These are phyloP conservation scores for Salix viminalis DNA, from an alignment of 345 rosid genomes.

Conservation along the genomic window DNA sequence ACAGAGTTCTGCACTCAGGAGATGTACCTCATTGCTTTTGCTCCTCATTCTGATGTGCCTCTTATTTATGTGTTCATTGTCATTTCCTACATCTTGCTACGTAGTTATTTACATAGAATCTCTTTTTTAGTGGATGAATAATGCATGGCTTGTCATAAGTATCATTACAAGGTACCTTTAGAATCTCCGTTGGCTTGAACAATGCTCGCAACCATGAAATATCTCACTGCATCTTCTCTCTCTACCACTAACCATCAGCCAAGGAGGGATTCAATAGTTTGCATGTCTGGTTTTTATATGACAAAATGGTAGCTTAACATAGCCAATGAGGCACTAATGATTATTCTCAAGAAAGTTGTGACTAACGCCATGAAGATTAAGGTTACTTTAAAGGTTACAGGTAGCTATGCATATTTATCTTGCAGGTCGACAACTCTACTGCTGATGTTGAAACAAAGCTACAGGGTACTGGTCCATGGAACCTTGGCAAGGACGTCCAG, in stretches of 20 bases:
- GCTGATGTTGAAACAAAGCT: constrained; percentile 54
- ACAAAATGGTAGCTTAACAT: background rate
- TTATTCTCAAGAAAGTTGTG: background rate
- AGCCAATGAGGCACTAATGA: background rate
- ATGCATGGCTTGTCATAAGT: background rate
- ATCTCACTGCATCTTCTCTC: background rate
- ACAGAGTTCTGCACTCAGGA: constrained; percentile 50
- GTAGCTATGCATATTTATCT: background rate
- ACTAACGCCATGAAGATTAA: background rate
- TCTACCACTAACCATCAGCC: background rate
- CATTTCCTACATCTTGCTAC: background rate
- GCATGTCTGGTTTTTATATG: background rate
- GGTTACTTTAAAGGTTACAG: background rate
- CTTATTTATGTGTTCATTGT: background rate
- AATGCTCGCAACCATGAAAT: background rate
- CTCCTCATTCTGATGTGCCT: background rate
- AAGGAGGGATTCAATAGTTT: no score
- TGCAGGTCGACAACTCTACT: constrained; percentile 44
- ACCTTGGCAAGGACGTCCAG: constrained; percentile 35
- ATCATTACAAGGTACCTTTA: background rate
- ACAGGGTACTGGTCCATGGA: constrained; percentile 66
- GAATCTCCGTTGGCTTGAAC: background rate
- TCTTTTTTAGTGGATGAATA: background rate
- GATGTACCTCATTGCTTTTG: constrained; percentile 30
- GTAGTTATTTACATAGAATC: background rate